Base-by-base conservation (phyloP, 345 rosid species). In the Boechera retrofracta region DNA sequence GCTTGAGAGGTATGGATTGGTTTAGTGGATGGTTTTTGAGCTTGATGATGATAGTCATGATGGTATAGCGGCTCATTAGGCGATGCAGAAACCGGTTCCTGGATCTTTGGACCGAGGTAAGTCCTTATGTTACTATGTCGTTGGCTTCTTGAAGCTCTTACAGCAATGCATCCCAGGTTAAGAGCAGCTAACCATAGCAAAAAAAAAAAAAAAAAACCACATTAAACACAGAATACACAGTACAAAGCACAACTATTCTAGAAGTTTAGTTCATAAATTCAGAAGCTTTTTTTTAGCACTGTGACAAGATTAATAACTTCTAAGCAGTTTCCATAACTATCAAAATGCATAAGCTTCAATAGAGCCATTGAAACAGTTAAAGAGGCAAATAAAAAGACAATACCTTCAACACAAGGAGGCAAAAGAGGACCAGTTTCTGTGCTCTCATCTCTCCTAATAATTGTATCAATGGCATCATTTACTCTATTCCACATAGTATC, bases 401-500 rank as follows among this genome's bases (percentile, higher is more conserved):
- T 87, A 95, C 99, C 99, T 92, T 95, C 99, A 75, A 95, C 88
- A 80, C 99, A 95, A 39, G 99, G 99, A 67, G 98, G 98, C 84
- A 95, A 87, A 74, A 92, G 90, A 75, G 87, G 86, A 18, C 91
- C 96, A 18, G 91, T 89, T 77, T 95, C 99, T 16, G 82, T 85
- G 74, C 83, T 86, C 77, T 95, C 94, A 41, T 95, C 99, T 79
- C 97, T 82, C 35, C 98, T 86, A 71, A 95, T 95, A 79, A 92
- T 89, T 18, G 96, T 95, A 69, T 95, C 87, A 58, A 91, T 79
- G 28, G 97, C 99, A 85, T 95, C 98, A 78, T 89, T 92, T n/a
- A 86, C 85, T 29, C 98, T 88, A 73, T 91, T 97, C 98, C 94
- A 91, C 73, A 95, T 75, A 10, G 98, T 89, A 1, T 89, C 99